These are phyloP conservation scores for Talaromyces sp. DNA, from an alignment of 2,329 filamentous ascomycete genomes.

Conservation along the genomic window DNA sequence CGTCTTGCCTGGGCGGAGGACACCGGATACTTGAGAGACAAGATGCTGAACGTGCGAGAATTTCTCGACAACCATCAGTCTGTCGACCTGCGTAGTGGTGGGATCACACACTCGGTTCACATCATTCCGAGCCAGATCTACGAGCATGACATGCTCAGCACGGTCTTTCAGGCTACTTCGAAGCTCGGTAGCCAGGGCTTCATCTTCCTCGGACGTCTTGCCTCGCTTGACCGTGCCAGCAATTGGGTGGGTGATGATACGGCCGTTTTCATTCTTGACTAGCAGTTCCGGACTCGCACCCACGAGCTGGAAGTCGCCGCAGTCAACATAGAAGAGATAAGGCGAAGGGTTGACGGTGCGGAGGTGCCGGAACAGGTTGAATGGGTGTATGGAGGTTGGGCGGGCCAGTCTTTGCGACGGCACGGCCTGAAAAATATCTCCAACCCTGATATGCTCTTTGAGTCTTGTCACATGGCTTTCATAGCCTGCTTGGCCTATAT, in stretches of 20 bases:
- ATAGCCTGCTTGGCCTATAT: conserved; percentile 85
- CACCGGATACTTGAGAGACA: conserved; percentile 89
- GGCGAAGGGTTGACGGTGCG: conserved; percentile 95
- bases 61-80: conserved; percentile 87
- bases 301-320: conserved; percentile 87
- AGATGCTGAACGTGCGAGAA: conserved; percentile 98
- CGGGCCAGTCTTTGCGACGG: conserved; percentile 90
- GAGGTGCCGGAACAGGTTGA: conserved; percentile 95
- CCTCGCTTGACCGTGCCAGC: conserved; percentile 92
- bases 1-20: conserved; percentile 77
- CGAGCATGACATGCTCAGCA: conserved; percentile 95
- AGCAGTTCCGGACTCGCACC: conserved; percentile 93
- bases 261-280: conserved; percentile 81
- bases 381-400: conserved; percentile 86
- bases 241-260: conserved; percentile 94
- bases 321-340: conserved; percentile 95
- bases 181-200: conserved; percentile 73
- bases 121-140: conserved; percentile 93
- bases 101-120: conserved; percentile 95
- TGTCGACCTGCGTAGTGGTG: conserved; percentile 81
- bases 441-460: conserved; percentile 85
- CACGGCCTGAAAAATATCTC: conserved; percentile 98
- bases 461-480: conserved; percentile 80
- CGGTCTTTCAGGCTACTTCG: conserved; percentile 82
- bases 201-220: conserved; percentile 75